Conservation (phyloP, 2,329 filamentous ascomycete species). For the Aspergillus fructus region DNA sequence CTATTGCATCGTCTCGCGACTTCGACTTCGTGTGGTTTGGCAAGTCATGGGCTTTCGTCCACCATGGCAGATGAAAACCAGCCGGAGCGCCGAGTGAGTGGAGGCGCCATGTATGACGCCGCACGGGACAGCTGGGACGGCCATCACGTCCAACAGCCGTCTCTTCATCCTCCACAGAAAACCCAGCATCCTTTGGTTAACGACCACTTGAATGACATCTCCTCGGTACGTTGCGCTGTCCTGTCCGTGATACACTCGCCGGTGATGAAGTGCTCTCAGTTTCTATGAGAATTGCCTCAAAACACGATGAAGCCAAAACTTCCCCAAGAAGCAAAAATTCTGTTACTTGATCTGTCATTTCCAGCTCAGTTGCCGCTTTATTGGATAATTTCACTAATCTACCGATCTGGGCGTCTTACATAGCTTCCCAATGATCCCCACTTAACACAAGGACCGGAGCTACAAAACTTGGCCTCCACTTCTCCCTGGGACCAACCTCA, state of each 20-base stretch:
- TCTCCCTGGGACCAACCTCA: conserved; percentile 1
- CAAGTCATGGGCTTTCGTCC: neutral
- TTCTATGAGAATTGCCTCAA: neutral
- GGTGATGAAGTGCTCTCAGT: neutral
- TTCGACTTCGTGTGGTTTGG: neutral
- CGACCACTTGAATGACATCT: neutral
- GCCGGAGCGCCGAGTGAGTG: conserved; percentile 2
- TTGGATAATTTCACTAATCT: conserved; percentile 2
- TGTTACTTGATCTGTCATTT: conserved; percentile 2
- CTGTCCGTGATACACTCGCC: neutral
- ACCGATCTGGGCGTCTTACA: neutral
- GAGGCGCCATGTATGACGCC: conserved; percentile 23
- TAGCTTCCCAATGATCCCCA: conserved; percentile 7
- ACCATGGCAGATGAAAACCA: conserved; percentile 13
- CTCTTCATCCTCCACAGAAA: neutral
- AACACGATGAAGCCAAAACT: neutral
- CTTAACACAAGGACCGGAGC: conserved; percentile 1
- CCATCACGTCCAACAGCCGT: neutral
- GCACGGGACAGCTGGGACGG: conserved; percentile 26
- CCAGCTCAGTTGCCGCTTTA: neutral
- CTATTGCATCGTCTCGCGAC: neutral
- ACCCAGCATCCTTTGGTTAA: neutral
- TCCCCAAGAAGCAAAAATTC: neutral
- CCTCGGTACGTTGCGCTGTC: conserved; percentile 8
- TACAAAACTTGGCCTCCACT: conserved; percentile 1